Percentiles rank a stretch among this genome's conserved stretches.
phyloP scores from a whole-genome alignment of 345 rosid genomes.

The Crucihimalaya himalaica region DNA sequence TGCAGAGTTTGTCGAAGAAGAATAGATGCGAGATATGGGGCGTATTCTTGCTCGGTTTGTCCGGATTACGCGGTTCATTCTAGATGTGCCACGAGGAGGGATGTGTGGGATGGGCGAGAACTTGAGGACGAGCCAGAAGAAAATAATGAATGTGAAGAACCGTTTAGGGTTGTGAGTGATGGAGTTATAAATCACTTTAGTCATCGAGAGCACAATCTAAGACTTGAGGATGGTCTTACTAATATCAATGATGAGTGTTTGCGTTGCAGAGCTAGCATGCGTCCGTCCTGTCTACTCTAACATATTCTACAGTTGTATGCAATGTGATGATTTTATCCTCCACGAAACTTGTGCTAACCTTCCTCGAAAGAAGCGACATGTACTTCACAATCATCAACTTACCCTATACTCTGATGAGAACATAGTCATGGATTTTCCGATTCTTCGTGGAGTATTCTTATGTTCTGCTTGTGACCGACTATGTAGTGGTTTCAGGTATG shows the following conservation, averaged over 20 bases:
- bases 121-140: slow-evolving; percentile 7
- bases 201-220: slow-evolving; percentile 21
- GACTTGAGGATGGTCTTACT: background rate
- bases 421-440: background rate
- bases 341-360: slow-evolving; percentile 33
- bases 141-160: background rate
- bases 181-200: slow-evolving; percentile 21
- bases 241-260: background rate
- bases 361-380: slow-evolving; percentile 16
- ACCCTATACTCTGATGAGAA: background rate
- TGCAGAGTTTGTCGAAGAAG: slow-evolving; percentile 22
- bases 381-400: slow-evolving; percentile 1
- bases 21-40: slow-evolving; percentile 3
- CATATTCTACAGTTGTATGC: slow-evolving; percentile 15
- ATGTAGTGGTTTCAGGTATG: slow-evolving; percentile 19
- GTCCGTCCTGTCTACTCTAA: background rate
- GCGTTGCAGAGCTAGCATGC: slow-evolving; percentile 23
- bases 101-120: slow-evolving; percentile 26
- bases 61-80: slow-evolving; percentile 24
- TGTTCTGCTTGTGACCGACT: background rate
- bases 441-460: slow-evolving; percentile 13
- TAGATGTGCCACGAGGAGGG: slow-evolving; percentile 5
- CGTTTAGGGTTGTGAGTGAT: background rate
- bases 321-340: slow-evolving; percentile 20
- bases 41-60: slow-evolving; percentile 19